Evolutionary conservation across 2,329 filamentous ascomycete genomes (phyloP).

Genomic region (Hymenoscyphus linearis): DNA sequence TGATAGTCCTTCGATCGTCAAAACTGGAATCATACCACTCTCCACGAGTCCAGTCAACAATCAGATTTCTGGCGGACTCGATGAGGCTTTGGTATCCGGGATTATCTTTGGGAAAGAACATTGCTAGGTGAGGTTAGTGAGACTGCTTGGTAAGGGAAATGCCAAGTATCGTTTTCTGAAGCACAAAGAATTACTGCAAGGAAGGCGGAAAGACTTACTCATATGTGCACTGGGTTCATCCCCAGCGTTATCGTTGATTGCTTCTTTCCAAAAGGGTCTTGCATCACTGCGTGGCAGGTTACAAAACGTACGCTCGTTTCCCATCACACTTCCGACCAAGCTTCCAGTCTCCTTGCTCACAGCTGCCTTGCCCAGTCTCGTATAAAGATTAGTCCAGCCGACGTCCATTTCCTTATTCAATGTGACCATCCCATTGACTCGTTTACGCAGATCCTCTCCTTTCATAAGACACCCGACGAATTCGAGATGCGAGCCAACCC

Average conservation of each 20-base stretch:
- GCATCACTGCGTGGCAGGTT: slow-evolving; percentile 60
- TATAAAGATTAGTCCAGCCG: slow-evolving; percentile 84
- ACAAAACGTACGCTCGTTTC: slow-evolving; percentile 80
- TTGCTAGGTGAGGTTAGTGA: slow-evolving; percentile 38
- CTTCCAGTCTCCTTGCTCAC: slow-evolving; percentile 42
- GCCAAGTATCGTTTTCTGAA: too few relatives aligned
- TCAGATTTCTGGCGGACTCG: slow-evolving; percentile 58
- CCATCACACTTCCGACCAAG: slow-evolving; percentile 54
- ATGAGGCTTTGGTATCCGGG: slow-evolving; percentile 65
- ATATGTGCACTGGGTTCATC: slow-evolving; percentile 82
- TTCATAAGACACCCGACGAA: slow-evolving; percentile 87
- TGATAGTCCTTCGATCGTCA: slow-evolving; percentile 6
- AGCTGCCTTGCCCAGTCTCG: slow-evolving; percentile 68
- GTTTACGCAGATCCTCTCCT: slow-evolving; percentile 72
- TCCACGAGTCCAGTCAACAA: slow-evolving; percentile 59
- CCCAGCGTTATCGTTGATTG: slow-evolving; percentile 70
- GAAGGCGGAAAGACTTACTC: slow-evolving; percentile 40
- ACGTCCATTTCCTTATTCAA: slow-evolving; percentile 61
- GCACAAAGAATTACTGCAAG: too few relatives aligned
- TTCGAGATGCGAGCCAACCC: slow-evolving; percentile 86
- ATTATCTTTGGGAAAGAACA: slow-evolving; percentile 71
- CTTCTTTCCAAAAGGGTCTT: slow-evolving; percentile 58
- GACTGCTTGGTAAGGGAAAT: not conserved
- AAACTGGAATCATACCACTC: slow-evolving; percentile 60
- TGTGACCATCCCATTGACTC: slow-evolving; percentile 63